Evolutionary conservation across 2,329 filamentous ascomycete species (phyloP), one percentile per base, ranked within the genome.

Genomic region (Penicillium sumatraense): DNA sequence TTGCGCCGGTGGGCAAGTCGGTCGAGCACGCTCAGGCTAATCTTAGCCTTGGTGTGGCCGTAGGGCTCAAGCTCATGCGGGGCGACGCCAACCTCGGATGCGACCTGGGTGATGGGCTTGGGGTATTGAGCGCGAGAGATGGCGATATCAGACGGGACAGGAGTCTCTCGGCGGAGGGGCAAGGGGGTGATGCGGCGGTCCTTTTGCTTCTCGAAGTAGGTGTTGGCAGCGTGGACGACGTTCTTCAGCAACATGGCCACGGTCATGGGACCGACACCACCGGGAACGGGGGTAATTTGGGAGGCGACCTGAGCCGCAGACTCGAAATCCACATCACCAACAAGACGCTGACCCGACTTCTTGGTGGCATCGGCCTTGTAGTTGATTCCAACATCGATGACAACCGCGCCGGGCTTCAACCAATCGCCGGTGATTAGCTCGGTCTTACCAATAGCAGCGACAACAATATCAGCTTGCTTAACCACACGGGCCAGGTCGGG

Each of bases 171-270:
- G 74, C 90, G 93, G 61, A 99, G 78, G 5, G 91, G 90, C n/a
- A 98, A 82, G 20, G 95, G 91, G 5, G 86, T 83, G 59, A 96
- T 90, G 64, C 85, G 87, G 56, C 95, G 86, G 59, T 88, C 81
- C 78, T 91, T 96, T 73, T 96, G 89, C 58, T 85, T 85, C 61
- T 95, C 90, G 61, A 95, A 95, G 70, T 91, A 93, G 54, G 84
- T 80, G 46, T 87, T 89, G 31, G 95, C 89, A 29, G 93, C 88
- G 65, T 93, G 89, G 52, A 98, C 89, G 8, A 98, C 93, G 70
- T 99, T 99, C 75, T 96, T 90, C 67, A 99, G 80, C 45, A 99
- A 82, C 95, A 99, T 99, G 57, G 95, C 95, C 60, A 99, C 93
- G 3, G 95, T 99, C 95, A 99, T 99, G 48, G 95, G 95, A 0